A percentile compares a stretch with the other conserved stretches of the same genome.
Conservation (phyloP, 441 rosid species). For the Pelargonium australe region DNA sequence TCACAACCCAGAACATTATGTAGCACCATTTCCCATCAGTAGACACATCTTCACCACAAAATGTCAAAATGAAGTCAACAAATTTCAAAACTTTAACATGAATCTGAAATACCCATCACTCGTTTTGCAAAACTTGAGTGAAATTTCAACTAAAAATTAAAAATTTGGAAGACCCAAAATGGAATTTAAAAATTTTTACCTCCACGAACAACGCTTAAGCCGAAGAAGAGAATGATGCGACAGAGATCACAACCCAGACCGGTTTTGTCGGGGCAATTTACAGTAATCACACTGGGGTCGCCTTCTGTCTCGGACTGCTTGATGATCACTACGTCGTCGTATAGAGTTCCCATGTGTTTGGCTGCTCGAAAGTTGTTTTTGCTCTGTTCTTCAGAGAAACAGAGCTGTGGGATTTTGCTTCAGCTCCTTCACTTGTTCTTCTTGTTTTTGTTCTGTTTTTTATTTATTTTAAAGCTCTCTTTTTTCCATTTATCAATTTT, state of each 20-base stretch:
- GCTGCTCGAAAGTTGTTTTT: neutral
- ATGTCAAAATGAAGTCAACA: conserved; percentile 14
- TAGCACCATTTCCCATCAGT: conserved; percentile 98
- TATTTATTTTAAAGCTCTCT: too few relatives aligned
- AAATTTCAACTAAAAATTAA: too few relatives aligned
- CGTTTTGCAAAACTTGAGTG: neutral
- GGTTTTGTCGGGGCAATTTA: conserved; percentile 97
- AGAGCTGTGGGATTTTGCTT: neutral
- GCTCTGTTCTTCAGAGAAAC: too few relatives aligned
- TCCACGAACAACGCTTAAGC: conserved; percentile 75
- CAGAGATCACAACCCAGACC: conserved; percentile 88
- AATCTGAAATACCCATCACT: conserved; percentile 6
- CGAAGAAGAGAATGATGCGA: conserved; percentile 86
- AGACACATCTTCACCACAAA: conserved; percentile 51
- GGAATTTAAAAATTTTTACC: conserved; percentile 29
- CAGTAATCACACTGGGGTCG: conserved; percentile 58
- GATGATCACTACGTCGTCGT: conserved; percentile 79
- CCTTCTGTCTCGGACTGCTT: conserved; percentile 62
- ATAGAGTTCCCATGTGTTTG: conserved; percentile 56
- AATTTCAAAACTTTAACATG: neutral
- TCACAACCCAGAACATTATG: conserved; percentile 80
- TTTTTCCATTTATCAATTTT: too few relatives aligned
- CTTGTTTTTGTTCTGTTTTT: neutral
- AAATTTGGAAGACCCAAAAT: neutral
- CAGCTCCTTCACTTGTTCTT: neutral